Evolutionary conservation across 1,139 yeast genomes (phyloP).

Genomic region (Hanseniaspora sp.): DNA sequence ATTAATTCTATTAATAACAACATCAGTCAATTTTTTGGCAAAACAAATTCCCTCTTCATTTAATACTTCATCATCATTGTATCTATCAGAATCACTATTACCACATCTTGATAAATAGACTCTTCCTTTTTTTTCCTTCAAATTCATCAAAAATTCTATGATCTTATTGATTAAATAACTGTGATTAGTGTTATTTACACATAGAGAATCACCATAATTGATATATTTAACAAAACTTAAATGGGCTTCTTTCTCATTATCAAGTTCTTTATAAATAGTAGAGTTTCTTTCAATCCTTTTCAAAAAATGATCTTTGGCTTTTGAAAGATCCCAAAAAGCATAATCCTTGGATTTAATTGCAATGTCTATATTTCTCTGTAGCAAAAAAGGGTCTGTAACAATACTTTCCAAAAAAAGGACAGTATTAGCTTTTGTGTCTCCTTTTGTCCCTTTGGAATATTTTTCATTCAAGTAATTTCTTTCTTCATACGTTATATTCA

Average conservation of each 20-base stretch:
- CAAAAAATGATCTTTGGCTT: slow-evolving; percentile 52
- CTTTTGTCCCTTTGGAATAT: slow-evolving; percentile 40
- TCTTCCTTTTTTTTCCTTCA: slow-evolving; percentile 72
- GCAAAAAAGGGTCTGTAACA: slow-evolving; percentile 60
- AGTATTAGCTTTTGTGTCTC: slow-evolving; percentile 30
- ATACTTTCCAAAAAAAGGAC: slow-evolving; percentile 80
- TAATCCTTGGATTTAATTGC: slow-evolving; percentile 88
- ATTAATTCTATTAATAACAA: slow-evolving; percentile 28
- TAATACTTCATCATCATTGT: slow-evolving; percentile 51
- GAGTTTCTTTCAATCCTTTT: slow-evolving; percentile 43
- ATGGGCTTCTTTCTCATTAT: slow-evolving; percentile 36
- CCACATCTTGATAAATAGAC: slow-evolving; percentile 82
- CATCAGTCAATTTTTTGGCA: slow-evolving; percentile 34
- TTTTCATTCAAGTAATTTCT: slow-evolving; percentile 47
- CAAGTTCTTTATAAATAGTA: slow-evolving; percentile 45
- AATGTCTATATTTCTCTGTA: slow-evolving; percentile 69
- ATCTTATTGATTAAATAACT: slow-evolving; percentile 86
- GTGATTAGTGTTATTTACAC: slow-evolving; percentile 66
- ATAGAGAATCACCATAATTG: slow-evolving; percentile 81
- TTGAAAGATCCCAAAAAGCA: slow-evolving; percentile 52
- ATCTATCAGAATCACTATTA: slow-evolving; percentile 37
- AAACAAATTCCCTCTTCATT: slow-evolving; percentile 48
- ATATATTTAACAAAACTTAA: slow-evolving; percentile 71
- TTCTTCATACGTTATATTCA: slow-evolving; percentile 66
- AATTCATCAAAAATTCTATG: slow-evolving; percentile 79